Conservation (phyloP, 352 stramenopile genomes). For the Phytophthora ohioensis region DNA sequence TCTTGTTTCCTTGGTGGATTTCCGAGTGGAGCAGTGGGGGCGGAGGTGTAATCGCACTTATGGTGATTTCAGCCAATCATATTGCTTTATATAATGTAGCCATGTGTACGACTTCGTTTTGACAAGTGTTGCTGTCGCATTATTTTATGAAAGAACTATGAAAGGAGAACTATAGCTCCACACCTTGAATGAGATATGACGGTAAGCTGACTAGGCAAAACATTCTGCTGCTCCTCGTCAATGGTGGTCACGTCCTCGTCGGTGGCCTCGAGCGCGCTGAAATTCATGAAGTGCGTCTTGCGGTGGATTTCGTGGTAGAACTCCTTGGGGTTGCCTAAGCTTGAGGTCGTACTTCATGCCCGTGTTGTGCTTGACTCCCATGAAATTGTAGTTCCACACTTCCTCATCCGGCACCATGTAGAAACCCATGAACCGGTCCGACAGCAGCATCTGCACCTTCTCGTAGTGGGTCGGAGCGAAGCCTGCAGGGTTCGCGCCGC, state of each 20-base stretch:
- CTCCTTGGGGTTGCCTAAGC: conserved; percentile 97
- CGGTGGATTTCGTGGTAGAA: conserved; percentile 99
- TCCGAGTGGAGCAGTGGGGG: conserved; percentile 19
- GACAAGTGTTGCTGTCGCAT: neutral
- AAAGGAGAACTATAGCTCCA: too few species aligned
- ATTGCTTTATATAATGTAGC: too few species aligned
- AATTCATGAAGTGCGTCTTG: conserved; percentile 99
- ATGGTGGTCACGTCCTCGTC: conserved; percentile 90
- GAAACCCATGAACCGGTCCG: conserved; percentile 99
- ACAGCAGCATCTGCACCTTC: conserved; percentile 99
- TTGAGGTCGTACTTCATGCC: conserved; percentile 99
- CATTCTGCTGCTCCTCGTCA: conserved; percentile 93
- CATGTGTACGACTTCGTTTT: too few species aligned
- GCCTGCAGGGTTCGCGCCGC: conserved; percentile 93
- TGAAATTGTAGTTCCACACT: conserved; percentile 99
- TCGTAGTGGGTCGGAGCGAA: conserved; percentile 98
- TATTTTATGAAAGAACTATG: conserved; percentile 7
- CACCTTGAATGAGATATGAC: too few species aligned
- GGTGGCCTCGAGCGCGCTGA: conserved; percentile 96
- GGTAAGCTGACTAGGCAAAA: conserved; percentile 55
- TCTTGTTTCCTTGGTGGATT: conserved; percentile 37
- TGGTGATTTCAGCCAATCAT: conserved; percentile 7
- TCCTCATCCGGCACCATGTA: conserved; percentile 99
- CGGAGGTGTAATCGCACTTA: conserved; percentile 19
- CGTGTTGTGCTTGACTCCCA: conserved; percentile 98